Evolutionary conservation across 1,284 basidiomycete species (phyloP).

Genomic region (Leccinum angustisporum): DNA sequence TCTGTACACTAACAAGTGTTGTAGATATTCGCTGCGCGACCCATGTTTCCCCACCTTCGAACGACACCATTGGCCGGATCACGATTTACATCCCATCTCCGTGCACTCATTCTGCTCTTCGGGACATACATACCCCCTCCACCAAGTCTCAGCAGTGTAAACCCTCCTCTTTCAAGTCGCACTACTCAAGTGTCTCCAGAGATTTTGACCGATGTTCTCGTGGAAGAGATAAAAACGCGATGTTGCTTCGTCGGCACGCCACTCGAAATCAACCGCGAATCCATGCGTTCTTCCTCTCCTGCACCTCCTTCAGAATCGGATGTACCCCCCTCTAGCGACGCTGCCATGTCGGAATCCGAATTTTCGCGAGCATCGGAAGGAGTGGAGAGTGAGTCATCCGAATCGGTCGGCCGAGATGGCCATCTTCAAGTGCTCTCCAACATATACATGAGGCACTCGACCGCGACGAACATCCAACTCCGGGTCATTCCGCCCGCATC

Average conservation of each 20-base stretch:
- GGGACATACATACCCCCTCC: slow-evolving; percentile 81
- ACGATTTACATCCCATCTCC: slow-evolving; percentile 72
- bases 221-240: slow-evolving; percentile 83
- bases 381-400: slow-evolving; percentile 47
- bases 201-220: slow-evolving; percentile 67
- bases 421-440: slow-evolving; percentile 24
- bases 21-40: slow-evolving; percentile 87
- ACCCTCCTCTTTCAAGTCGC: slow-evolving; percentile 60
- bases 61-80: slow-evolving; percentile 84
- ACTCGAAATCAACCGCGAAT: slow-evolving; percentile 40
- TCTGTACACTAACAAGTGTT: background rate
- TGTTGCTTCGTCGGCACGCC: slow-evolving; percentile 75
- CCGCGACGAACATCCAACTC: slow-evolving; percentile 68
- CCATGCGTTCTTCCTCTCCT: slow-evolving; percentile 45
- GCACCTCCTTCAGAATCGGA: slow-evolving; percentile 50
- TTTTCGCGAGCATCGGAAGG: slow-evolving; percentile 56
- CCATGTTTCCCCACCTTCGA: slow-evolving; percentile 76
- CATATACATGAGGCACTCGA: slow-evolving; percentile 48
- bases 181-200: slow-evolving; percentile 70
- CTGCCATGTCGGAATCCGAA: slow-evolving; percentile 62
- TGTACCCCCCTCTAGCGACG: slow-evolving; percentile 51
- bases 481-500: slow-evolving; percentile 61
- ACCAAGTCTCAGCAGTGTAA: slow-evolving; percentile 62
- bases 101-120: slow-evolving; percentile 75
- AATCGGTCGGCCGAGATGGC: background rate